phyloP scores from a whole-genome alignment of 2,329 filamentous ascomycete genomes.

The Diaporthe nobilis region DNA sequence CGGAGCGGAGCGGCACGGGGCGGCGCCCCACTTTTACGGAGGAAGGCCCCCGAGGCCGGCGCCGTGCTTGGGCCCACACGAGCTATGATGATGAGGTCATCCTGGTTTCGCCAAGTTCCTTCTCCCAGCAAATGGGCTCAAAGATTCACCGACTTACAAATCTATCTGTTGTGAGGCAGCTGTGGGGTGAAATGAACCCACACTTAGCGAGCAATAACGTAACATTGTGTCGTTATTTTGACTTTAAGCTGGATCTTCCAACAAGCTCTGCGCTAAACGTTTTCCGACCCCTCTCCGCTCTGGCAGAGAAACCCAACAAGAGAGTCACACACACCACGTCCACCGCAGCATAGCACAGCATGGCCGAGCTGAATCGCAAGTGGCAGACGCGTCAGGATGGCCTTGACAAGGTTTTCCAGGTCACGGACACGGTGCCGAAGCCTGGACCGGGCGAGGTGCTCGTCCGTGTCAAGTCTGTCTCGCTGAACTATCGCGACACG shows the following conservation, averaged over 20 bases:
- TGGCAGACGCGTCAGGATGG: conserved; percentile 71
- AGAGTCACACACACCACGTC: neutral
- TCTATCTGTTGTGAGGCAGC: neutral
- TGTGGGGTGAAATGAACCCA: neutral
- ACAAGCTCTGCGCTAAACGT: neutral
- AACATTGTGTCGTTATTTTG: conserved; percentile 1
- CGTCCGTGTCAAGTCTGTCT: conserved; percentile 61
- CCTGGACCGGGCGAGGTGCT: conserved; percentile 67
- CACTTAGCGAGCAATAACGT: neutral
- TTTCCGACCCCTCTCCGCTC: neutral
- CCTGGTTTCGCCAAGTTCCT: neutral
- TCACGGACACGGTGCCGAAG: conserved; percentile 60
- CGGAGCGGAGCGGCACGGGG: neutral
- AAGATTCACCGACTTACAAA: neutral
- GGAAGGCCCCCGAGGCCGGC: neutral
- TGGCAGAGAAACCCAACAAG: too few species aligned
- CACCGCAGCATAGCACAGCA: neutral
- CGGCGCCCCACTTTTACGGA: neutral
- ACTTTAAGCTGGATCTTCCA: neutral
- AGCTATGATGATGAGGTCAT: conserved; percentile 17
- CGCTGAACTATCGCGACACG: conserved; percentile 65
- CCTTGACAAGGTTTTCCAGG: conserved; percentile 64
- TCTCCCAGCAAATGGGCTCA: neutral
- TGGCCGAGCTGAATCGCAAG: conserved; percentile 50
- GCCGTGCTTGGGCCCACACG: neutral